These are phyloP conservation scores for Clonostachys byssicola DNA, from an alignment of 2,329 filamentous ascomycete species.

Conservation along the genomic window DNA sequence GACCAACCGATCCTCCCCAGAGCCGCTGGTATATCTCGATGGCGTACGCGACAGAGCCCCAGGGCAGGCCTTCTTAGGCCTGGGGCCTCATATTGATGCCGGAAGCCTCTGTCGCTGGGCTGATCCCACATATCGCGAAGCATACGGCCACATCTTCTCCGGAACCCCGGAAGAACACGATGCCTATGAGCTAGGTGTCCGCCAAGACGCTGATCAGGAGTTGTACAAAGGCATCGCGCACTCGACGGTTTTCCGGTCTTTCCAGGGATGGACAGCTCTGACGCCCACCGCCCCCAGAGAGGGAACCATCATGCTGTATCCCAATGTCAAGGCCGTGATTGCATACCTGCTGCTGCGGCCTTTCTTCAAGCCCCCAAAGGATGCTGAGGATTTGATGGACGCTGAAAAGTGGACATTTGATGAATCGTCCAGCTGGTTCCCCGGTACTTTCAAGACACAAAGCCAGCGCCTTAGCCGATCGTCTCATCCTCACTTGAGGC, in stretches of 20 bases:
- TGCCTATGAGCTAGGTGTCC: conserved; percentile 24
- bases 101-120: conserved; percentile 36
- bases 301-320: conserved; percentile 32
- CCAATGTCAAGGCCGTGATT: conserved; percentile 25
- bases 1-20: conserved; percentile 15
- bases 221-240: conserved; percentile 26
- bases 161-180: conserved; percentile 28
- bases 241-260: conserved; percentile 28
- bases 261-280: conserved; percentile 36
- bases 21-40: conserved; percentile 33
- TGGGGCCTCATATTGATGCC: conserved; percentile 38
- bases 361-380: conserved; percentile 27
- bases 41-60: conserved; percentile 29
- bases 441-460: conserved; percentile 19
- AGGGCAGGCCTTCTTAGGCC: conserved; percentile 27
- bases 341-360: conserved; percentile 35
- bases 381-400: conserved; percentile 22
- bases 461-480: conserved; percentile 11
- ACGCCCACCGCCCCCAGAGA: conserved; percentile 22
- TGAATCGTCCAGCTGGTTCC: conserved; percentile 22
- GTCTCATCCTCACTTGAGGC: conserved; percentile 29
- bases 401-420: conserved; percentile 28
- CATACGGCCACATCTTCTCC: conserved; percentile 27
- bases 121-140: conserved; percentile 26
- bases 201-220: conserved; percentile 24